Evolutionary conservation across 208 protist species (phyloP).

Genomic region (Endotrypanum monterogeii): DNA sequence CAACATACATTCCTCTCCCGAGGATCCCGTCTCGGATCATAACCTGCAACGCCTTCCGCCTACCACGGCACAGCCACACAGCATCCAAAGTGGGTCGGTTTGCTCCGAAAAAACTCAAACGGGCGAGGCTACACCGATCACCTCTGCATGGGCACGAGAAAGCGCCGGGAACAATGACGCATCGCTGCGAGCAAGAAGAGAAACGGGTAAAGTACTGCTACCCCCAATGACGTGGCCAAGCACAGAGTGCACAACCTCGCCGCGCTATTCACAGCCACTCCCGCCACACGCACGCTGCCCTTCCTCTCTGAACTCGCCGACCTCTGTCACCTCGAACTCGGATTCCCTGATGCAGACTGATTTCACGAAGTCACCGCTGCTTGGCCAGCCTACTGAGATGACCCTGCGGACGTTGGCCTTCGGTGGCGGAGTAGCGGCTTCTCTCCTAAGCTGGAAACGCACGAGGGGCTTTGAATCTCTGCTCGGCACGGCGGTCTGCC

Average conservation of each 20-base stretch:
- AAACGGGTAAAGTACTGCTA: background rate
- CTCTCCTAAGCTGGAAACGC: background rate
- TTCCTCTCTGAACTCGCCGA: background rate
- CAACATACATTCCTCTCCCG: background rate
- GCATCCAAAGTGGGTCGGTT: background rate
- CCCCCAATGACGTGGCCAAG: background rate
- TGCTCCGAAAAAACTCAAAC: no score
- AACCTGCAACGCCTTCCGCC: no score
- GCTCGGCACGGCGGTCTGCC: background rate
- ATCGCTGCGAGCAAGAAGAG: background rate
- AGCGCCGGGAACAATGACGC: background rate
- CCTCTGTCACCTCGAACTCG: background rate
- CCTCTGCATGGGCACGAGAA: no score
- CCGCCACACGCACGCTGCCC: background rate
- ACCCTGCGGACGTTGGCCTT: background rate
- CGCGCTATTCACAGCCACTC: background rate
- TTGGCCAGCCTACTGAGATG: background rate
- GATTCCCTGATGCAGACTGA: background rate
- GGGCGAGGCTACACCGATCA: background rate
- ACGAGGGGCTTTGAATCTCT: background rate
- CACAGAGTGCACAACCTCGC: background rate
- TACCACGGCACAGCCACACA: background rate
- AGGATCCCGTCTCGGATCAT: background rate
- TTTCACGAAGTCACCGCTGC: background rate
- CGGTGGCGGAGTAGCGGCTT: background rate